These are phyloP conservation scores for Ajuga chamaepitys DNA, from an alignment of 257 asterid species.

Conservation along the genomic window DNA sequence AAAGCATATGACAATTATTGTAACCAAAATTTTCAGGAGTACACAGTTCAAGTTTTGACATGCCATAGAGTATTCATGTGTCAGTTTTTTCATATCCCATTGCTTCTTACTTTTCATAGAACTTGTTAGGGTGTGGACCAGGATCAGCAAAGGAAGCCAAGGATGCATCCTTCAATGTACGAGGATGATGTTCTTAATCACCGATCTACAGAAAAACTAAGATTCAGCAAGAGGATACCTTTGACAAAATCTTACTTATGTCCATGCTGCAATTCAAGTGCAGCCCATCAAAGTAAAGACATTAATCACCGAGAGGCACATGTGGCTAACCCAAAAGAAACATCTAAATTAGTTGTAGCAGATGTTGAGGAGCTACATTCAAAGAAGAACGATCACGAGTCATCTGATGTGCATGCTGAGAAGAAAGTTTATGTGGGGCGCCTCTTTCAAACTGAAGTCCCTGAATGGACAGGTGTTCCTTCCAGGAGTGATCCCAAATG, in stretches of 20 bases:
- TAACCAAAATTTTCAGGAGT: background rate
- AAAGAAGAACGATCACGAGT: background rate
- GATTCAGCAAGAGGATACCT: constrained; percentile 46
- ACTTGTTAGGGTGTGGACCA: constrained; percentile 9
- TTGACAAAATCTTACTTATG: constrained; percentile 26
- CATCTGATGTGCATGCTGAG: constrained; percentile 16
- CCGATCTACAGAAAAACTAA: constrained; percentile 32
- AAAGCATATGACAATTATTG: background rate
- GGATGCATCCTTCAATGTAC: constrained; percentile 67
- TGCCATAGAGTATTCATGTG: no score
- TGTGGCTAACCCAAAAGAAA: constrained; percentile 19
- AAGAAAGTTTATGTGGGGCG: constrained; percentile 40
- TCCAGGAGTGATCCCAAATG: constrained; percentile 63
- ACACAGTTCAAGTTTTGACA: background rate
- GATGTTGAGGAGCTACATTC: constrained; percentile 13
- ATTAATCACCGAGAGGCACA: constrained; percentile 21
- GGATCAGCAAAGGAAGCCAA: constrained; percentile 49
- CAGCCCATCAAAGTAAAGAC: constrained; percentile 20
- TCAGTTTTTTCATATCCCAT: background rate
- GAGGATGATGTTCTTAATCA: constrained; percentile 29
- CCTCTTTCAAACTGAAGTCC: constrained; percentile 55
- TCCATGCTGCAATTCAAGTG: constrained; percentile 34
- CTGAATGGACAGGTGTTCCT: constrained; percentile 51
- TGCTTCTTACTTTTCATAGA: background rate
- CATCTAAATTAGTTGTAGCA: constrained; percentile 4